Evolutionary conservation across 257 asterid species (phyloP), one percentile per base, ranked within the genome.

Genomic region (Verbena officinalis): DNA sequence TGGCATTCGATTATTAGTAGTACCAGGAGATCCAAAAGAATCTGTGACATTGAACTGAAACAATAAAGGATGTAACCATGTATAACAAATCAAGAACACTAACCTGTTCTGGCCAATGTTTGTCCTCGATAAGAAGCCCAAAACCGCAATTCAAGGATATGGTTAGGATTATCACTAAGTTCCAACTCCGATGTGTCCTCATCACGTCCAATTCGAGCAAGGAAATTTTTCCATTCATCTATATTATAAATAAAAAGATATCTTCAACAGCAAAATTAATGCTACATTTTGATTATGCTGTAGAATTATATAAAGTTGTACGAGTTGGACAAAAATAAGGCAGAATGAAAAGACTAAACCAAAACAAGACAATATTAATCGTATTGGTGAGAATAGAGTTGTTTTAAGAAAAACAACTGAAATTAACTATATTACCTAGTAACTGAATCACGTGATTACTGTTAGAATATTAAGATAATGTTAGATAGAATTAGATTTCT

Each of bases 111-210:
- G 59, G 97, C 95, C 75, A 93, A 78, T n/a, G 99, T 93, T 76
- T 93, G 99, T 62, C 96, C 99, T 57, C 97, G 85, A 69, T 87
- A 93, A 42, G 99, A 93, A 57, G 99, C 99, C 99, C 99, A 93
- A 75, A 90, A 90, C 64, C 96, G 86, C 65, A 93, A 84, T 74
- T 93, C 99, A 75, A 88, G 95, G 69, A 90, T 90, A 69, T 93
- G 95, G 67, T 65, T 81, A 48, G 96, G 88, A 77, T 85, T 82
- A 81, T 90, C 94, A 66, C 78, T 68, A 62, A 90, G 95, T 54
- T 90, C 97, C 46, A 54, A 60, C 68, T 90, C 99, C 24, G 95
- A 77, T 65, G 93, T 31, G 69, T 79, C 78, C 77, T 90, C 99
- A 43, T 90, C 92, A 65, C 95, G 97, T 53, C 95, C 97, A 62